These are phyloP conservation scores for Lenzites betulinus DNA, from an alignment of 768 basidiomycete genomes.

Conservation along the genomic window DNA sequence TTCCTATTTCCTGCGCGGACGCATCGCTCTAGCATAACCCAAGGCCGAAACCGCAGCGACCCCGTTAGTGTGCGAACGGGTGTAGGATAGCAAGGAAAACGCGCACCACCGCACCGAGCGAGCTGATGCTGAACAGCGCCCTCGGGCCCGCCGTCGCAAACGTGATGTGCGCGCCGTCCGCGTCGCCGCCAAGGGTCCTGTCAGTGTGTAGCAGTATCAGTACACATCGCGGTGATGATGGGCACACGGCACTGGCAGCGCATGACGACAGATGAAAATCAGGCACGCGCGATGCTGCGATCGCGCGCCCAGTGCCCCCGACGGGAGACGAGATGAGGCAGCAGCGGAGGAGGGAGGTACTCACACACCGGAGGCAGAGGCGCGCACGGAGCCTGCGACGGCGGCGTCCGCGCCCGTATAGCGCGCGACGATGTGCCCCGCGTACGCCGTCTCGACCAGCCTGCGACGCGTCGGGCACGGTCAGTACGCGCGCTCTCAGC, in stretches of 20 bases:
- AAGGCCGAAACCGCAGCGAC: constrained; percentile 29
- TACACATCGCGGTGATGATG: not conserved
- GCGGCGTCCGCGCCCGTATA: not conserved
- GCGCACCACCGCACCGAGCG: not conserved
- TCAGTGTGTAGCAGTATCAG: too few species aligned
- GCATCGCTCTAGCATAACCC: constrained; percentile 27
- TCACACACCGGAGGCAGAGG: constrained; percentile 19
- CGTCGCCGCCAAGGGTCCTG: constrained; percentile 7
- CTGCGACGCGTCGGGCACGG: not conserved
- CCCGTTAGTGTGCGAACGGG: constrained; percentile 24
- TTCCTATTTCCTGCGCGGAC: not conserved
- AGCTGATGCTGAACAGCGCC: constrained; percentile 13
- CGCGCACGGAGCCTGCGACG: constrained; percentile 10
- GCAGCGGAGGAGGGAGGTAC: not conserved
- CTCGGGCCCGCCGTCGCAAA: constrained; percentile 6
- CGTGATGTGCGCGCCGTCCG: constrained; percentile 2
- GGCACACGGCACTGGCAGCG: not conserved
- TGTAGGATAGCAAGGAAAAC: too few species aligned
- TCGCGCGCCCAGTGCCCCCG: not conserved
- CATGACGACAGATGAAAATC: constrained; percentile 10
- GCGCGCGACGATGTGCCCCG: constrained; percentile 15
- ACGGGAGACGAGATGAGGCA: not conserved
- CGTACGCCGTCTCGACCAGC: not conserved
- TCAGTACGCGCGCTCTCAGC: not conserved
- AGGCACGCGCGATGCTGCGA: constrained; percentile 14